Percentiles rank a stretch among this genome's conserved stretches.
Evolutionary conservation across 805 yeast genomes (phyloP).

Genomic region (Pichia kluyveri): DNA sequence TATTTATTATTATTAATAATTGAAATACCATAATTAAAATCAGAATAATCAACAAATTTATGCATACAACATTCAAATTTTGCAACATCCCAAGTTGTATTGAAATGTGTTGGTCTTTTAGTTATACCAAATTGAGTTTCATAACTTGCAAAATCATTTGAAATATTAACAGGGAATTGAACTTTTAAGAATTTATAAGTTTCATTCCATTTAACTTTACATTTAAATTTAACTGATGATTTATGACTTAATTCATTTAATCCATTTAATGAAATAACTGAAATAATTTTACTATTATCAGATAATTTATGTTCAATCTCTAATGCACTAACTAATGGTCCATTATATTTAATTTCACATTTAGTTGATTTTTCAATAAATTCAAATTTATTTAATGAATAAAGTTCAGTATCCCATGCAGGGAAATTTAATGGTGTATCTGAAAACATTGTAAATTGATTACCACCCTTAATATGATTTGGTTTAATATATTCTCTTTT

Average conservation of each 20-base stretch:
- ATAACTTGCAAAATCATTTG: slow-evolving; percentile 69
- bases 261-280: slow-evolving; percentile 64
- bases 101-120: slow-evolving; percentile 86
- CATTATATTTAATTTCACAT: slow-evolving; percentile 34
- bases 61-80: slow-evolving; percentile 94
- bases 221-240: slow-evolving; percentile 41
- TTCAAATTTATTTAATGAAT: slow-evolving; percentile 63
- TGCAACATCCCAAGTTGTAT: slow-evolving; percentile 94
- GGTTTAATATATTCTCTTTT: slow-evolving; percentile 61
- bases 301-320: slow-evolving; percentile 55
- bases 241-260: slow-evolving; percentile 26
- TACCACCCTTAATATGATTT: slow-evolving; percentile 52
- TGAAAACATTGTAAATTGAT: slow-evolving; percentile 73
- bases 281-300: slow-evolving; percentile 46
- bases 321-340: slow-evolving; percentile 56
- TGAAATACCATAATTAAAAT: slow-evolving; percentile 78
- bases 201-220: slow-evolving; percentile 79
- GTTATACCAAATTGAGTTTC: slow-evolving; percentile 94
- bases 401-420: slow-evolving; percentile 97
- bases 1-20: slow-evolving; percentile 78
- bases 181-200: slow-evolving; percentile 83
- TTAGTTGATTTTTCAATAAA: slow-evolving; percentile 36
- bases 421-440: slow-evolving; percentile 89
- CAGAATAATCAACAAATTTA: slow-evolving; percentile 87
- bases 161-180: slow-evolving; percentile 85